Evolutionary conservation across 2,329 filamentous ascomycete species (phyloP).

Genomic region (Ophiosphaerella narmari): DNA sequence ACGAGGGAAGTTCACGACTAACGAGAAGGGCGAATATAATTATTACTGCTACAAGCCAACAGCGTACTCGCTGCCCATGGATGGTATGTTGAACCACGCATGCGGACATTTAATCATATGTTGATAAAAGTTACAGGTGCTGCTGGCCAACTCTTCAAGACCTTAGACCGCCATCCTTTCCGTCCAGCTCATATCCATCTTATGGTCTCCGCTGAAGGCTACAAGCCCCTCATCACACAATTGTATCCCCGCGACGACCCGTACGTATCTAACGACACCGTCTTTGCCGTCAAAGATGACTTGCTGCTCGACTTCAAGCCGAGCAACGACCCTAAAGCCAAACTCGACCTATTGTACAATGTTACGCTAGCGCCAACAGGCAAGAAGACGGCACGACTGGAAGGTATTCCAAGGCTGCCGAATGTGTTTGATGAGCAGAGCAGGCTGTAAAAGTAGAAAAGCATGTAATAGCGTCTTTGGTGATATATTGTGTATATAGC

Average conservation of each 20-base stretch:
- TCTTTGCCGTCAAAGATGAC: slow-evolving; percentile 66
- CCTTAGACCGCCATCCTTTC: slow-evolving; percentile 64
- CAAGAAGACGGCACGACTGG: slow-evolving; percentile 35
- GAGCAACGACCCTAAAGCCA: slow-evolving; percentile 57
- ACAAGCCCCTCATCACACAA: slow-evolving; percentile 62
- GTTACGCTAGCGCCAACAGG: slow-evolving; percentile 58
- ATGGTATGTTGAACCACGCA: slow-evolving; percentile 49
- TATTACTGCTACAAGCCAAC: slow-evolving; percentile 79
- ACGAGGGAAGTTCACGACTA: slow-evolving; percentile 73
- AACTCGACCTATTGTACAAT: slow-evolving; percentile 66
- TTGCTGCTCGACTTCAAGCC: slow-evolving; percentile 63
- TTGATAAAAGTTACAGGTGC: slow-evolving; percentile 44
- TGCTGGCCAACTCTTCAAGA: slow-evolving; percentile 57
- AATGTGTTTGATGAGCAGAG: slow-evolving; percentile 30
- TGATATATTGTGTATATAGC: slow-evolving; percentile 17
- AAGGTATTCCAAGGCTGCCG: slow-evolving; percentile 39
- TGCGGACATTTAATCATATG: background rate
- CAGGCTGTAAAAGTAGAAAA: slow-evolving; percentile 23
- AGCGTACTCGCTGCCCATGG: slow-evolving; percentile 71
- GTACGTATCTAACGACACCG: slow-evolving; percentile 62
- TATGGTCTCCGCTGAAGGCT: slow-evolving; percentile 59
- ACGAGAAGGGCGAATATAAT: slow-evolving; percentile 71
- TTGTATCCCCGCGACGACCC: slow-evolving; percentile 64
- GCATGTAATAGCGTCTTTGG: slow-evolving; percentile 13
- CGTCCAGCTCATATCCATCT: slow-evolving; percentile 66